A percentile compares a stretch with the other conserved stretches of the same genome.
phyloP scores from a whole-genome alignment of 805 yeast genomes.

The Starmerella cellae region DNA sequence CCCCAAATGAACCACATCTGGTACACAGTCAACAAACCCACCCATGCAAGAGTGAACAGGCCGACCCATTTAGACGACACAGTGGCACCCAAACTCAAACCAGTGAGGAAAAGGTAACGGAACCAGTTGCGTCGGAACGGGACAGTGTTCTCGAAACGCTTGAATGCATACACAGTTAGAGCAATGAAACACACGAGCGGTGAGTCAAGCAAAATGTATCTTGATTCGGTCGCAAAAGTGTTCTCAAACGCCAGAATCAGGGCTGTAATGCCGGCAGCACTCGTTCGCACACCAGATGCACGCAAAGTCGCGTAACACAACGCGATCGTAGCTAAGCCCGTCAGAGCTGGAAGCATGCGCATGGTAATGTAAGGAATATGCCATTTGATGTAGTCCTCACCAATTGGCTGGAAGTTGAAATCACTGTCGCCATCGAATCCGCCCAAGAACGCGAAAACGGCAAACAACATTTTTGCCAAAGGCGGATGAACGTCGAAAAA shows the following conservation, averaged over 20 bases:
- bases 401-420: constrained; percentile 34
- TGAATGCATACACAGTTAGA: constrained; percentile 40
- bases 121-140: constrained; percentile 44
- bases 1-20: constrained; percentile 60
- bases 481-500: constrained; percentile 69
- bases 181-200: constrained; percentile 33
- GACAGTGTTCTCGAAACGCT: constrained; percentile 34
- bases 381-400: constrained; percentile 31
- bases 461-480: constrained; percentile 46
- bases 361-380: constrained; percentile 40
- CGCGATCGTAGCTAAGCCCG: constrained; percentile 42
- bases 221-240: constrained; percentile 48
- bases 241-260: constrained; percentile 47
- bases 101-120: constrained; percentile 36
- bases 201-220: constrained; percentile 38
- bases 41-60: constrained; percentile 51
- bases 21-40: constrained; percentile 35
- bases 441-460: constrained; percentile 38
- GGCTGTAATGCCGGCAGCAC: constrained; percentile 40
- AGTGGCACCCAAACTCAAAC: constrained; percentile 39
- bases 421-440: constrained; percentile 41
- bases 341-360: constrained; percentile 44
- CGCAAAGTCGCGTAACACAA: constrained; percentile 45
- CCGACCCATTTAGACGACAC: constrained; percentile 63
- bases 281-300: constrained; percentile 40